Conservation (phyloP, 371 early-diverging fungal species). For the Fennellomyces sp. region DNA sequence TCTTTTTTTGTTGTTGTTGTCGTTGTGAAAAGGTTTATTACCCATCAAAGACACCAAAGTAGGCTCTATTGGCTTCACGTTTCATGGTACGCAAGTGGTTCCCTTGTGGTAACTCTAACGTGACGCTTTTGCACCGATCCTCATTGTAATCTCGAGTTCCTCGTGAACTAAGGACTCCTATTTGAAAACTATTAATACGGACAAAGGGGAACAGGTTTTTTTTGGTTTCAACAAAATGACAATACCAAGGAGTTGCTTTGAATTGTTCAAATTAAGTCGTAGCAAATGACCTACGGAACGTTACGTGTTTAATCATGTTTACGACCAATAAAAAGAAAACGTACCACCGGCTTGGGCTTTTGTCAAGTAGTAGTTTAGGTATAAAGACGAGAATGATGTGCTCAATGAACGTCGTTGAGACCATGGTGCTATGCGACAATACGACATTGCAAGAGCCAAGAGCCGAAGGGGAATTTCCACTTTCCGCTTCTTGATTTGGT, state of each 20-base stretch:
- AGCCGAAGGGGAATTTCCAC: too few species aligned
- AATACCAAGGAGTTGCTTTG: slow-evolving; percentile 23
- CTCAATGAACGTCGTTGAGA: neutral
- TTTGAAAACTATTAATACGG: neutral
- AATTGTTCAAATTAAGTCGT: slow-evolving; percentile 21
- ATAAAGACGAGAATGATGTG: neutral
- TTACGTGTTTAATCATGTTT: neutral
- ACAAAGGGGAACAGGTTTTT: too few species aligned
- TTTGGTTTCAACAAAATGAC: too few species aligned
- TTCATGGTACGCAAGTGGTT: slow-evolving; percentile 20
- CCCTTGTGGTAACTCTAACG: slow-evolving; percentile 32
- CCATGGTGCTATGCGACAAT: neutral
- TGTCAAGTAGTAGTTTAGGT: slow-evolving; percentile 1
- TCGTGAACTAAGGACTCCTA: slow-evolving; percentile 38
- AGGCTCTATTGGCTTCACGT: slow-evolving; percentile 40
- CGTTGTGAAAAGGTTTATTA: slow-evolving; percentile 12
- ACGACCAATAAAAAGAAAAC: neutral
- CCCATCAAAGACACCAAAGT: slow-evolving; percentile 63
- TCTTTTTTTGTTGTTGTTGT: neutral
- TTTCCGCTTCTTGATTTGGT: too few species aligned
- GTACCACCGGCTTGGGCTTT: slow-evolving; percentile 4
- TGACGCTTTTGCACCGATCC: slow-evolving; percentile 40
- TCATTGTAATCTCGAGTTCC: slow-evolving; percentile 53
- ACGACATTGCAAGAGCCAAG: neutral
- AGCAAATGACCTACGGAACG: slow-evolving; percentile 15